These are phyloP conservation scores for Linum trigynum DNA, from an alignment of 345 rosid genomes.

Conservation along the genomic window DNA sequence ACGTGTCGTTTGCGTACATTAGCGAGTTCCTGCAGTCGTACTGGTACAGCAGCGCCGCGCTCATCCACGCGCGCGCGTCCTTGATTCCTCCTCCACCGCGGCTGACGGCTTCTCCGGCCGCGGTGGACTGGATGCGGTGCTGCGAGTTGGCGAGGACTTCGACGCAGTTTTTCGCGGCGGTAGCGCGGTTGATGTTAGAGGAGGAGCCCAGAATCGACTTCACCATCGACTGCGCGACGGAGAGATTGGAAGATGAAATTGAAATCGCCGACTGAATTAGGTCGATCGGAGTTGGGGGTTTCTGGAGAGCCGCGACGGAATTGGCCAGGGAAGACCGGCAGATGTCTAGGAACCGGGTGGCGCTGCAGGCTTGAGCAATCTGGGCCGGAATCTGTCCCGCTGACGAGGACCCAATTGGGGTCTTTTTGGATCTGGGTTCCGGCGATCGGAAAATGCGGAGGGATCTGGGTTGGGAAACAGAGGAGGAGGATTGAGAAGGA, in stretches of 20 bases:
- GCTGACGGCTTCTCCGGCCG: slow-evolving; percentile 19
- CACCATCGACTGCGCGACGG: slow-evolving; percentile 44
- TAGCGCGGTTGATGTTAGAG: slow-evolving; percentile 43
- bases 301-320: slow-evolving; percentile 17
- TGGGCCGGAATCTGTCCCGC: neutral
- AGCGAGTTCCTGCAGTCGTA: slow-evolving; percentile 69
- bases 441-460: slow-evolving; percentile 5
- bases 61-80: slow-evolving; percentile 74
- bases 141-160: slow-evolving; percentile 46
- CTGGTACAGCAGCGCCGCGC: slow-evolving; percentile 65
- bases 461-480: slow-evolving; percentile 9
- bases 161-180: slow-evolving; percentile 49
- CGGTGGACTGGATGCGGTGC: slow-evolving; percentile 35
- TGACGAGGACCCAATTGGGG: neutral
- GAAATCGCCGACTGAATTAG: slow-evolving; percentile 59
- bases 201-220: slow-evolving; percentile 49
- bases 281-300: slow-evolving; percentile 38
- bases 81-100: slow-evolving; percentile 34
- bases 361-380: slow-evolving; percentile 46
- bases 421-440: neutral
- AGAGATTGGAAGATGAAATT: slow-evolving; percentile 45
- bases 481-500: slow-evolving; percentile 9
- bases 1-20: slow-evolving; percentile 65
- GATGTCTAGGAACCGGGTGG: slow-evolving; percentile 49
- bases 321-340: slow-evolving; percentile 37